Base-by-base conservation (phyloP, 2,329 filamentous ascomycete species). In the Sclerotinia spermophila region DNA sequence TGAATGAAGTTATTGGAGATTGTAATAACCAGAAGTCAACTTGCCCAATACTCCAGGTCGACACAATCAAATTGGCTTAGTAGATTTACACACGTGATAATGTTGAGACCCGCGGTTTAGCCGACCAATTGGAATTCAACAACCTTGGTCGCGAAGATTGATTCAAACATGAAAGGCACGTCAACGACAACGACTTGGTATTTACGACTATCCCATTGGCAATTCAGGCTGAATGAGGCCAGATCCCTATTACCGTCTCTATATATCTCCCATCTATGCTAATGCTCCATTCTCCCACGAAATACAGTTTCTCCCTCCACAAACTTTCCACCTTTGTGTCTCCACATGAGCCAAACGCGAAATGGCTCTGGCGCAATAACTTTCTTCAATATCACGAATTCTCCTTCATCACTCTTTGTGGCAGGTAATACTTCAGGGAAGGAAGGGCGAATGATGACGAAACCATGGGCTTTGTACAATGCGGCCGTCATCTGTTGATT, bases 271-370 rank as follows among this genome's bases (percentile, higher is more conserved):
- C 33, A 10, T 15, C 45, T 35, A 30, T 35, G 27, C 40, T 45
- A 11, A 24, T 11, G 1, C 27, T 42, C 11, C n/a, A 13, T 51
- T 48, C 8, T 68, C 42, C 55, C 42, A 40, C 6, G 55, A 60
- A 68, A 68, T 38, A 45, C 19, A 27, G 42, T 60, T 24, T 60
- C 30, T 30, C 55, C 66, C n/a, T 53, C 42, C 5, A 51, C 42
- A 35, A 42, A 51, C 38, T 68, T 68, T 13, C 42, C n/a, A 35
- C 42, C 24, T 3, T 60, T 40, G 19, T 33, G 42, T 40, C 66
- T 53, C 55, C 67, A 68, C n/a, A 68, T 68, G 10, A 61, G 60
- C 55, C 42, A 68, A 40, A 40, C 55, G 5, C 55, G 55, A 68
- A 48, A 60, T 40, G n/a, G 55, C 13, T 38, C 30, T 8, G 55